Evolutionary conservation across 192 early-diverging fungal species (phyloP).

Genomic region (Linnemannia schmuckeri): DNA sequence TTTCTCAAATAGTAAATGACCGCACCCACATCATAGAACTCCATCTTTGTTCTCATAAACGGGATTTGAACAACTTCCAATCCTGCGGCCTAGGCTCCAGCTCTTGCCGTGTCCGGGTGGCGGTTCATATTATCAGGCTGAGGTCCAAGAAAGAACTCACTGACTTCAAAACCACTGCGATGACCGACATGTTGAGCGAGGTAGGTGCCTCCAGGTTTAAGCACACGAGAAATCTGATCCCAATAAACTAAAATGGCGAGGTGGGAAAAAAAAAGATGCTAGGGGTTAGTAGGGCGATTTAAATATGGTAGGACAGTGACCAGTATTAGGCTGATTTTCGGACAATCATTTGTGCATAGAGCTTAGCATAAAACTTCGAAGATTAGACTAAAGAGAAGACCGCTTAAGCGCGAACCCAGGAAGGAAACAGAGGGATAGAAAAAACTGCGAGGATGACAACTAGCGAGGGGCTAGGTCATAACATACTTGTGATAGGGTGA

Average conservation of each 20-base stretch:
- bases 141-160: conserved; percentile 34
- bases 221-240: conserved; percentile 35
- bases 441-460: no score
- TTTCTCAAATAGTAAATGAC: conserved; percentile 44
- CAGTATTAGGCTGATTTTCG: no score
- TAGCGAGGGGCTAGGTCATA: not conserved
- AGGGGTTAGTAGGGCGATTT: not conserved
- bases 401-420: no score
- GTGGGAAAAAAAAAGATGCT: not conserved
- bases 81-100: conserved; percentile 19
- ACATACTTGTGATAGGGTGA: conserved; percentile 21
- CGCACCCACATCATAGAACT: conserved; percentile 52
- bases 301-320: no score
- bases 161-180: conserved; percentile 36
- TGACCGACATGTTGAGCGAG: conserved; percentile 49
- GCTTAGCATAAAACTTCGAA: no score
- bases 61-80: conserved; percentile 21
- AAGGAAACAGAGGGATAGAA: no score
- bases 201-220: conserved; percentile 32
- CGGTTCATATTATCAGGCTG: conserved; percentile 18
- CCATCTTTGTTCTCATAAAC: conserved; percentile 22
- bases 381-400: no score
- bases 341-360: no score
- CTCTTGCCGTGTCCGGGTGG: conserved; percentile 22
- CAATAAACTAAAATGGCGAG: conserved; percentile 5